These are phyloP conservation scores for Aspergillus taichungensis DNA, from an alignment of 495 filamentous ascomycete species.

Conservation along the genomic window DNA sequence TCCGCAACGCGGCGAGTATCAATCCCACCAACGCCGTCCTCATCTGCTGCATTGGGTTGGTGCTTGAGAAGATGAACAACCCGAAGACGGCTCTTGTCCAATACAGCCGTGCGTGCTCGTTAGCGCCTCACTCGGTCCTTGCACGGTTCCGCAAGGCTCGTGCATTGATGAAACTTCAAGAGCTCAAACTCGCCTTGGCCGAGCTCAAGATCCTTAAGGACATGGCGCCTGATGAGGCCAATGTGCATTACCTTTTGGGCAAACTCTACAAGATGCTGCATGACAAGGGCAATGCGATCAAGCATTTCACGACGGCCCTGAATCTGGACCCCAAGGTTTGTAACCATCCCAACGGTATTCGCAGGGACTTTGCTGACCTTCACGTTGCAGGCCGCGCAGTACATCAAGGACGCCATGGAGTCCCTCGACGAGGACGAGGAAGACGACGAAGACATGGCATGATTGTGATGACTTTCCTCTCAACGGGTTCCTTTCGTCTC, in stretches of 20 bases:
- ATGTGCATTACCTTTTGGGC: constrained; percentile 87
- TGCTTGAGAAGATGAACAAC: constrained; percentile 80
- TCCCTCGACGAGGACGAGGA: constrained; percentile 77
- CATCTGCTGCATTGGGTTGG: constrained; percentile 81
- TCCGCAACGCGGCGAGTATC: constrained; percentile 72
- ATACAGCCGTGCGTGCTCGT: constrained; percentile 68
- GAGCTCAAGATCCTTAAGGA: constrained; percentile 82
- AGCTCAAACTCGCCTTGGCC: constrained; percentile 56
- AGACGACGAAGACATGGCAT: constrained; percentile 54
- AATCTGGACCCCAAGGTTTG: constrained; percentile 94
- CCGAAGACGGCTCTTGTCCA: constrained; percentile 65
- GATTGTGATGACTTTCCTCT: constrained; percentile 6
- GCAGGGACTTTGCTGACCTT: constrained; percentile 12
- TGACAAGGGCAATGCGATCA: constrained; percentile 73
- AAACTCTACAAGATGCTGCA: constrained; percentile 74
- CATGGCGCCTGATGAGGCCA: constrained; percentile 86
- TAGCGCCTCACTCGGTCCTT: constrained; percentile 73
- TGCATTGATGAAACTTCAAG: constrained; percentile 68
- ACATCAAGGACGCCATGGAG: constrained; percentile 92
- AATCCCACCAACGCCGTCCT: constrained; percentile 88
- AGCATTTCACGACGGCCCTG: constrained; percentile 86
- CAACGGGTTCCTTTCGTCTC: too few species aligned
- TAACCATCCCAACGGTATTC: background rate
- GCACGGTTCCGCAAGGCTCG: constrained; percentile 89
- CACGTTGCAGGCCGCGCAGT: constrained; percentile 60